Evolutionary conservation across 2,329 filamentous ascomycete species (phyloP), one percentile per base, ranked within the genome.

Genomic region (Alternaria sp.): DNA sequence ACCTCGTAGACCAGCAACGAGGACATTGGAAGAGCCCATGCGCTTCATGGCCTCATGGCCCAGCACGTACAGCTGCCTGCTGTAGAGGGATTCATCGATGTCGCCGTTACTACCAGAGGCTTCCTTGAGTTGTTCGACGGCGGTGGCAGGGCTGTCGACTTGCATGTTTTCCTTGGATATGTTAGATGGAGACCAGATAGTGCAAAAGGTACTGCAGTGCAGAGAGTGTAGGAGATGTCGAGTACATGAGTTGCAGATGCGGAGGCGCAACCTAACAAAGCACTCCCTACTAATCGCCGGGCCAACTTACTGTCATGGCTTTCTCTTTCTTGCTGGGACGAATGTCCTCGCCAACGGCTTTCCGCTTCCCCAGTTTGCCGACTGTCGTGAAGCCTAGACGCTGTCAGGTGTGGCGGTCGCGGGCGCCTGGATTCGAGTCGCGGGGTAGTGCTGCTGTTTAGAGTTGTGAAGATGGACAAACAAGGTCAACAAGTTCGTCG

Each of bases 21-120:
- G 91, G 61, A 99, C 88, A 76, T 98, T 96, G 56, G 95, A 98
- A 63, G 93, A 92, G 75, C 94, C 88, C 95, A 99, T 99, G 75
- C 95, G 93, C 86, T 96, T 98, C 95, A 99, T 99, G 68, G 95
- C 88, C 79, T 91, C 88, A 75, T 91, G 88, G 57, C 95, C 88
- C 57, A 91, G 86, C 57, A 91, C 88, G 72, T 91, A 91, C 52
- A 90, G 85, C 81, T 90, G 87, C 68, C 87, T 81, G 76, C 87
- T 89, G 81, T 90, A 90, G 56, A 90, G 80, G 41, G 87, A 88
- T 78, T 90, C 87, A 70, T 90, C 87, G 69, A 90, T 90, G 69
- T 89, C 87, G 68, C 86, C 86, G 70, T 86, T 82, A 57, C 54
- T 63, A 61, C 66, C 66, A 24, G 70, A 67, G 60, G 75, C 76